Evolutionary conservation across 2,329 filamentous ascomycete genomes (phyloP), one percentile per base, ranked within the genome.

Genomic region (Claviceps arundinis): DNA sequence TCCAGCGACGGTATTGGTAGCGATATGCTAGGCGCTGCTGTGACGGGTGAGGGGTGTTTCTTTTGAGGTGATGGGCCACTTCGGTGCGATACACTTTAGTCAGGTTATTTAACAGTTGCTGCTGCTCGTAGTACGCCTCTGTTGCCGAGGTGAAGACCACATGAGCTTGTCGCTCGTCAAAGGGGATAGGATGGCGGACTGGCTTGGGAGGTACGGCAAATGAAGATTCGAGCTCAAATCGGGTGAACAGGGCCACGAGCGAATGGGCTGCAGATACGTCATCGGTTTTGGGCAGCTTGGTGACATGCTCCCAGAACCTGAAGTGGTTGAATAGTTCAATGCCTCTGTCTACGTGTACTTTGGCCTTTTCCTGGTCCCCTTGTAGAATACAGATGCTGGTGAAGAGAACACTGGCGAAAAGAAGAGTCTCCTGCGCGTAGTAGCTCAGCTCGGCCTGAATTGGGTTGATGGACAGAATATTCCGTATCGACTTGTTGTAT

Each of bases 171-270:
- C 26, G 40, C n/a, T 24, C 43, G 48, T 47, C 52, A 46, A 48
- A 52, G 13, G 24, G 22, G 24, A 51, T 9, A 16, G 48, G 38
- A 30, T 42, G 48, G 22, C 48, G 47, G 37, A 19, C 34, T 24
- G 42, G 48, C 26, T 51, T 47, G n/a, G 48, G 42, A 2, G 44
- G 43, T 34, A 37, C 13, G 7, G 52, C 26, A 6, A 42, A 43
- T 19, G 40, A 51, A n/a, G 41, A 52, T 19, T 53, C 51, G 4
- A 51, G 52, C 26, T 58, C 51, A 34, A 53, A 51, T 37, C 50
- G 51, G 26, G 38, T 56, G 19, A 57, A 50, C n/a, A 57, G 52
- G 6, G 51, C 48, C 16, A 57, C 34, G 38, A 58, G 55, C 38
- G 50, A 55, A 9, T n/a, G 26, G 5, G 42, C 37, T 11, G 48